These are phyloP conservation scores for Penicillium corylophilum DNA, from an alignment of 2,329 filamentous ascomycete genomes.

Conservation along the genomic window DNA sequence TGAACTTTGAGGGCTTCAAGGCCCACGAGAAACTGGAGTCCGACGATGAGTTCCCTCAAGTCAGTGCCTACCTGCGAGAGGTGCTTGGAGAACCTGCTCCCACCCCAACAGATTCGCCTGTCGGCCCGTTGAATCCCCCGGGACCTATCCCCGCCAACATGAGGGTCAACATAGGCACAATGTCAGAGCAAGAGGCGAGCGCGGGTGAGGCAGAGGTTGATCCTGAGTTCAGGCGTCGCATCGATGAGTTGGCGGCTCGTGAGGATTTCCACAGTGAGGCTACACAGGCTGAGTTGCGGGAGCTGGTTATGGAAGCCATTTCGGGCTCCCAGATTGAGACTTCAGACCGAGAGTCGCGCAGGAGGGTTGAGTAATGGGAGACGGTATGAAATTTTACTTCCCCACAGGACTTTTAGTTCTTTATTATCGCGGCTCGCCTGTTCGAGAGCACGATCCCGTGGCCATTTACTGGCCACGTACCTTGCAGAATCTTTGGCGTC, in stretches of 20 bases:
- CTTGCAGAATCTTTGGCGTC: background rate
- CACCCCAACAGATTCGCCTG: conserved; percentile 24
- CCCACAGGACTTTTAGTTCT: background rate
- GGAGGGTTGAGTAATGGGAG: conserved; percentile 55
- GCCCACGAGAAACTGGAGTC: conserved; percentile 76
- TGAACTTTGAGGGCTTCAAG: conserved; percentile 73
- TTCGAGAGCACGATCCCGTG: background rate
- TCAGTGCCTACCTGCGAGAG: conserved; percentile 68
- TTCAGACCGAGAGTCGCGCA: conserved; percentile 63
- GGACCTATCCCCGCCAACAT: conserved; percentile 73
- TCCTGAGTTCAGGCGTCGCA: conserved; percentile 77
- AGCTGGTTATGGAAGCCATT: conserved; percentile 78
- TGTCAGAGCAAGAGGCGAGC: conserved; percentile 58
- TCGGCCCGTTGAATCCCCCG: conserved; percentile 46
- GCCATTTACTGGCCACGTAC: background rate
- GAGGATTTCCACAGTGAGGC: conserved; percentile 80
- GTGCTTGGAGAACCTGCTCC: conserved; percentile 31
- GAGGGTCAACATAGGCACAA: conserved; percentile 72
- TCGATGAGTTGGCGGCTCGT: conserved; percentile 82
- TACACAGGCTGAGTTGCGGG: conserved; percentile 75
- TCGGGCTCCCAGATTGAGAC: conserved; percentile 61
- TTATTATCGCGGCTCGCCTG: background rate
- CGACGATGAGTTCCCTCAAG: conserved; percentile 74
- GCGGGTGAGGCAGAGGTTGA: conserved; percentile 67
- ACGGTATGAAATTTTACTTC: background rate